Evolutionary conservation across 805 yeast genomes (phyloP).

Genomic region (Nakazawaea wickerhamii): DNA sequence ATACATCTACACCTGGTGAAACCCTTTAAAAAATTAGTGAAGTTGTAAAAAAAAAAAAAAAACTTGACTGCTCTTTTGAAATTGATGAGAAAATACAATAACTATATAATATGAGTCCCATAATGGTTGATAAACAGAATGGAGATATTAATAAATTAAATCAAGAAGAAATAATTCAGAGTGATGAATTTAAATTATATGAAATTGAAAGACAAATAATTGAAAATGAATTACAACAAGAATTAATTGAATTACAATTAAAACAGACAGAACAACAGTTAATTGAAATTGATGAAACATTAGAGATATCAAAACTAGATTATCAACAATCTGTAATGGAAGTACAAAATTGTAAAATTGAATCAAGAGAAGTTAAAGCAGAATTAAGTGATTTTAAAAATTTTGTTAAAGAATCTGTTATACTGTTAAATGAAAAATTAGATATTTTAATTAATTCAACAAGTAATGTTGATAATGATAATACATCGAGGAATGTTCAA

Average conservation of each 20-base stretch:
- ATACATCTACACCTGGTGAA: too few species aligned
- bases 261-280: constrained; percentile 2
- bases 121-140: too few species aligned
- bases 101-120: too few species aligned
- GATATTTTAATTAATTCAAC: not conserved
- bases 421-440: not conserved
- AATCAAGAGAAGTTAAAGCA: constrained; percentile 1
- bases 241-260: not conserved
- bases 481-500: constrained; percentile 6
- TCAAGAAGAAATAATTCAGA: too few species aligned
- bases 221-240: constrained; percentile 5
- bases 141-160: too few species aligned
- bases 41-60: too few species aligned
- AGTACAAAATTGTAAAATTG: constrained; percentile 4
- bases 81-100: too few species aligned
- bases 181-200: not conserved
- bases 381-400: constrained; percentile 1
- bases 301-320: not conserved
- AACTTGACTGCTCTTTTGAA: too few species aligned
- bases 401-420: not conserved
- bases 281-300: not conserved
- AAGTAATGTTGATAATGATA: not conserved
- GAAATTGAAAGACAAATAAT: constrained; percentile 2
- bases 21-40: too few species aligned
- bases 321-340: constrained; percentile 8